Evolutionary conservation across 2,329 filamentous ascomycete species (phyloP), one percentile per base, ranked within the genome.

Genomic region (Cladosporium sphaerospermum): DNA sequence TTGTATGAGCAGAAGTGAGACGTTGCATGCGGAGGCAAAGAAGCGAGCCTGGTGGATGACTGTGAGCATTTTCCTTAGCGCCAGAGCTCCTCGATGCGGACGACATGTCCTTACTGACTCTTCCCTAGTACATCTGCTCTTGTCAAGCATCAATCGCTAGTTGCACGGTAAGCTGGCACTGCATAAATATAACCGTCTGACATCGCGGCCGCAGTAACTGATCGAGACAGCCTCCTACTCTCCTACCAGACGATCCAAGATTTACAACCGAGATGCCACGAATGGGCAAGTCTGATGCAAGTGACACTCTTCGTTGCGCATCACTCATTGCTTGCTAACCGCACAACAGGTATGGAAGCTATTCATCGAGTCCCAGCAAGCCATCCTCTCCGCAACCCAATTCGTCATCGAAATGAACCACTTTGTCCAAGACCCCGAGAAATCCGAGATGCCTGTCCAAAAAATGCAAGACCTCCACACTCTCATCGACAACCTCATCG

Each of bases 11-110:
- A 65, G 69, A 4, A 63, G 64, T 6, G 69, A 74, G 33, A 71
- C 74, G 40, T 62, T 64, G 37, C 76, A 68, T 55, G 64, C 72
- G 0, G 76, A 79, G 57, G 73, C 73, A 10, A 71, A 71, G 58
- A 67, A 75, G 31, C 69, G 76, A 31, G 68, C 72, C 5, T 79
- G 76, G 76, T 79, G 77, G 77, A 78, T 78, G 74, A 78, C 76
- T 14, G 71, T 73, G 57, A 37, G 70, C 58, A 34, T 47, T 5
- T 5, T 8, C 16, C 16, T 3, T 18, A 18, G 16, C 16, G 16
- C 16, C 16, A 18, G 16, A 18, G 16, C 16, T 18, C 16, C 16
- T 41, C 10, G 11, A 10, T 39, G 19, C 6, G 45, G 47, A 23
- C 6, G 11, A n/a, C 36, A n/a, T 37, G 8, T 32, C 28, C 8